Evolutionary conservation across 106 monocot species (phyloP).

Genomic region (Xerophyta viscosa): DNA sequence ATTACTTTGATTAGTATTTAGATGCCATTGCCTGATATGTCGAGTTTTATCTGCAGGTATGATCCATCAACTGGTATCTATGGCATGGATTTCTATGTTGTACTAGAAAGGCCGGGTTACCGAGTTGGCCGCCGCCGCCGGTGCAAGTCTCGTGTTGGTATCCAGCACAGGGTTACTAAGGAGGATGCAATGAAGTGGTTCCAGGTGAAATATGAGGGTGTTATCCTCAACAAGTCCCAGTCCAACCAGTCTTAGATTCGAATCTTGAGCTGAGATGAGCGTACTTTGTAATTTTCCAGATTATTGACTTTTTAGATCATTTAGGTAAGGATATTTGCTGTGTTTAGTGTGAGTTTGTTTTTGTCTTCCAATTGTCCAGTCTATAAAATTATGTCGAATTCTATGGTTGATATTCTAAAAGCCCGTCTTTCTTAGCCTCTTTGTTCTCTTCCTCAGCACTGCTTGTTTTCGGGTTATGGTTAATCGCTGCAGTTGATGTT

Average conservation of each 20-base stretch:
- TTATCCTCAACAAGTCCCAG: slow-evolving; percentile 73
- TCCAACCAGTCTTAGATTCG: neutral
- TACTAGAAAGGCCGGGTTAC: slow-evolving; percentile 49
- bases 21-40: slow-evolving; percentile 2
- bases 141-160: slow-evolving; percentile 54
- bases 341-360: neutral
- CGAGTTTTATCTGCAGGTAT: slow-evolving; percentile 28
- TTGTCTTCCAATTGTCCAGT: too few relatives aligned
- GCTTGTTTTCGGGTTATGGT: too few relatives aligned
- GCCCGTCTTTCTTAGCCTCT: too few relatives aligned
- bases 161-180: slow-evolving; percentile 64
- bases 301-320: neutral
- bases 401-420: too few relatives aligned
- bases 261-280: neutral
- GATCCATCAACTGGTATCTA: slow-evolving; percentile 71
- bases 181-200: slow-evolving; percentile 87
- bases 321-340: neutral
- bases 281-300: neutral
- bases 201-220: slow-evolving; percentile 80
- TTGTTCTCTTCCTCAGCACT: too few relatives aligned
- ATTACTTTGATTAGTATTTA: too few relatives aligned
- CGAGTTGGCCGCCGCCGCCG: slow-evolving; percentile 48
- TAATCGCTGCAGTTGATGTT: too few relatives aligned
- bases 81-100: slow-evolving; percentile 66
- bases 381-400: too few relatives aligned